Base-by-base conservation (phyloP, 2,329 filamentous ascomycete genomes). In the Sarocladiaceae sp. region DNA sequence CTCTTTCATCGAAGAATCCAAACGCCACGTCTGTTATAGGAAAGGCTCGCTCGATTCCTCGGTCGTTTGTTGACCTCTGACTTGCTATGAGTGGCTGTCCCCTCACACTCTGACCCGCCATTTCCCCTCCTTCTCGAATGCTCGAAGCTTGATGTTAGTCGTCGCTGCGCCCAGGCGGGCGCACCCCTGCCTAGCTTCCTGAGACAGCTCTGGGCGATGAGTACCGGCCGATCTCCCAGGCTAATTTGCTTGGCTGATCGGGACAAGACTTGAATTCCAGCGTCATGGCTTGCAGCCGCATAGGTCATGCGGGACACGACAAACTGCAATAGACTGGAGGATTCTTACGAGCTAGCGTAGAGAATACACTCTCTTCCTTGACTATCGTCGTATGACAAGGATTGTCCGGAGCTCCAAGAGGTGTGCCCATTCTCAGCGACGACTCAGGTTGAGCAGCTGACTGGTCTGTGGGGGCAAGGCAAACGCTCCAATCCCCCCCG, bases 1-100 rank as follows among this genome's bases (percentile, higher is more conserved):
- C 37, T 40, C 20, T 10, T 7, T 15, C 15, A 8, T 4, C 12
- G 44, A 33, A 18, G 44, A 31, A 31, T 5, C 4, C 23, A 15
- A 20, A 48, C 44, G 44, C 44, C 44, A 48, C 26, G 17, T 48
- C 44, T 48, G 17, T 20, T 48, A 25, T 17, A 22, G 44, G 44
- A 48, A 48, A 48, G 44, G 44, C 44, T 48, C 44, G 44, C 44
- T 44, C 40, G 15, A 11, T 3, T 28, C 11, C 40, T 44, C 40
- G 40, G 40, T 44, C 40, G 23, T 26, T 26, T 44, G 40, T 44
- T 44, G 22, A 26, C 40, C 28, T 44, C 40, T 44, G 40, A 13
- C 17, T 7, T 26, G 10, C 40, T 26, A n/a, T 44, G 40, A 44
- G 40, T 40, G 37, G 37, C 20, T 20, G n/a, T 20, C 37, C 17